Evolutionary conservation across 2,329 filamentous ascomycete species (phyloP).

Genomic region (Emydomyces testavorans): DNA sequence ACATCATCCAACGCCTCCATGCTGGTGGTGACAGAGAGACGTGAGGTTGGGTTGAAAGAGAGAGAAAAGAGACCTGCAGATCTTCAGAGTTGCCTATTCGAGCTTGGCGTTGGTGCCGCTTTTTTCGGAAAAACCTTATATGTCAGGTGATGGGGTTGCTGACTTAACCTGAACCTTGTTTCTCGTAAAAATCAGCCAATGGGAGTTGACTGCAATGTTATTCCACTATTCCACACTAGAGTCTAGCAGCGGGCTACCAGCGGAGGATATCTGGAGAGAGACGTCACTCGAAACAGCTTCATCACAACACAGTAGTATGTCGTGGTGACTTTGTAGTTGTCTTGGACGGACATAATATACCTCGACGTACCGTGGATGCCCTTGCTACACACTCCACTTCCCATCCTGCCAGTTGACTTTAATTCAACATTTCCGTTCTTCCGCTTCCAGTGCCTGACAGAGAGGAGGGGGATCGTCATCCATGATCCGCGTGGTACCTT

Average conservation of each 20-base stretch:
- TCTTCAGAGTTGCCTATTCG: background rate
- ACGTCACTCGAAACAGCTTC: too few relatives aligned
- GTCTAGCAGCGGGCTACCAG: background rate
- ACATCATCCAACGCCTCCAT: background rate
- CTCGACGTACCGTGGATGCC: too few relatives aligned
- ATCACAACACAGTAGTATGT: too few relatives aligned
- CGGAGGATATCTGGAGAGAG: too few relatives aligned
- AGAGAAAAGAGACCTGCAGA: background rate
- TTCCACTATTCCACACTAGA: background rate
- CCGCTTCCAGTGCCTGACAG: constrained; percentile 3
- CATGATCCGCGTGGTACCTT: background rate
- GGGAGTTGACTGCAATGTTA: background rate
- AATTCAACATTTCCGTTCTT: background rate
- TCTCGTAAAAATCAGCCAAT: constrained; percentile 11
- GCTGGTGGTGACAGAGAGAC: too few relatives aligned
- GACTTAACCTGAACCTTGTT: constrained; percentile 3
- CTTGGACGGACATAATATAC: too few relatives aligned
- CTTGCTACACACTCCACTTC: too few relatives aligned
- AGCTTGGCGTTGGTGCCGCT: constrained; percentile 4
- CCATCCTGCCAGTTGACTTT: too few relatives aligned
- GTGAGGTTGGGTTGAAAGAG: too few relatives aligned
- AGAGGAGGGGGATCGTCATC: constrained; percentile 5
- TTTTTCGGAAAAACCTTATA: background rate
- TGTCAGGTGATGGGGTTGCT: background rate
- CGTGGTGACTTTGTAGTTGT: too few relatives aligned